Conservation (phyloP, 345 rosid genomes). For the Brassica rapa region DNA sequence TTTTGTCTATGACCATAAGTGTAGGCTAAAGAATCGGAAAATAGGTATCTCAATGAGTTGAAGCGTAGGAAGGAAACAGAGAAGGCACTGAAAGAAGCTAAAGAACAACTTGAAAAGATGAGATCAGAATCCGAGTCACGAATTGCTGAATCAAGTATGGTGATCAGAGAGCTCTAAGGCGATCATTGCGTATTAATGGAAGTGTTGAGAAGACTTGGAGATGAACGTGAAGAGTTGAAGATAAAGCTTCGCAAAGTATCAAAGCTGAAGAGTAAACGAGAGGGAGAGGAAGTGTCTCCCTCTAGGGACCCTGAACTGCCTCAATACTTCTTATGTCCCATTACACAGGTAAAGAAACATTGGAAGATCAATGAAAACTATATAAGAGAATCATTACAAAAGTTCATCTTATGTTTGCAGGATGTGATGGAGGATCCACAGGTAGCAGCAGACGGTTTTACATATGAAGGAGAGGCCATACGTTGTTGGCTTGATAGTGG, state of each 20-base stretch:
- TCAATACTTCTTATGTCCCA: constrained; percentile 67
- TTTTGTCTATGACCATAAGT: neutral
- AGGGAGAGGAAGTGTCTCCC: neutral
- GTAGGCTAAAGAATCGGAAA: constrained; percentile 61
- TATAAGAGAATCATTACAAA: neutral
- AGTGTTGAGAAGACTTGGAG: constrained; percentile 51
- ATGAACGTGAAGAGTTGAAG: constrained; percentile 61
- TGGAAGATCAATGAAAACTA: neutral
- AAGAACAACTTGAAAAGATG: constrained; percentile 50
- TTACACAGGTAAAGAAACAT: constrained; percentile 51
- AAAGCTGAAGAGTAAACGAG: constrained; percentile 55
- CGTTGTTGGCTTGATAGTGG: constrained; percentile 62
- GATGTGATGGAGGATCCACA: constrained; percentile 79
- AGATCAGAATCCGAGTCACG: constrained; percentile 51
- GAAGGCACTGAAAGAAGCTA: constrained; percentile 48
- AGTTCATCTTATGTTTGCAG: constrained; percentile 37
- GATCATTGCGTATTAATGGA: constrained; percentile 58
- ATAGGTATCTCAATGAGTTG: constrained; percentile 48
- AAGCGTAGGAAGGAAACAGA: constrained; percentile 62
- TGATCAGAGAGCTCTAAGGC: constrained; percentile 57
- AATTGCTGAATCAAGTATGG: constrained; percentile 48
- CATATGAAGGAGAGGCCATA: constrained; percentile 69
- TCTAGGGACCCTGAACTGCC: constrained; percentile 15
- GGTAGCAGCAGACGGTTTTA: constrained; percentile 72
- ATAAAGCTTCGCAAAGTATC: constrained; percentile 67